Percentiles rank a stretch among this genome's conserved stretches.
phyloP scores from a whole-genome alignment of 2,329 filamentous ascomycete species.

The Fusarium multiceps region DNA sequence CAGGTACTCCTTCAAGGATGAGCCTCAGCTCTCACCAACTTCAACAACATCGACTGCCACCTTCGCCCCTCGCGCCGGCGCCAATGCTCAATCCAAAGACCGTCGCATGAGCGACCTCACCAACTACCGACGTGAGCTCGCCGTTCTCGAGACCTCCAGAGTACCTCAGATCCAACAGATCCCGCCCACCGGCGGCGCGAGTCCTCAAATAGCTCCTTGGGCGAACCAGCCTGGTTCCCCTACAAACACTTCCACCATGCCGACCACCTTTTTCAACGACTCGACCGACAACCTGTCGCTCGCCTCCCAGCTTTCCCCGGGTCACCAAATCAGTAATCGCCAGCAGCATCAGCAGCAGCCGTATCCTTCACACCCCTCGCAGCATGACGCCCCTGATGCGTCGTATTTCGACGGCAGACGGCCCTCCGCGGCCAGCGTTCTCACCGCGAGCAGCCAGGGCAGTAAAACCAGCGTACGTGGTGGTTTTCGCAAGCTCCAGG shows the following conservation, averaged over 20 bases:
- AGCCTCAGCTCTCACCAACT: slow-evolving; percentile 62
- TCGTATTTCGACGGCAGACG: slow-evolving; percentile 79
- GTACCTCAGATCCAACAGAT: slow-evolving; percentile 67
- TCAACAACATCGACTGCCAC: slow-evolving; percentile 60
- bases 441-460: slow-evolving; percentile 83
- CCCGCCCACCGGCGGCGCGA: slow-evolving; percentile 63
- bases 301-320: slow-evolving; percentile 75
- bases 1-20: slow-evolving; percentile 51
- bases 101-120: slow-evolving; percentile 70
- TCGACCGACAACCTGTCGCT: slow-evolving; percentile 75
- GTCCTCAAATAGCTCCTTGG: slow-evolving; percentile 69
- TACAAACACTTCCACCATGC: slow-evolving; percentile 53
- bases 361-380: slow-evolving; percentile 21
- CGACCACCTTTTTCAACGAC: slow-evolving; percentile 77
- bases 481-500: slow-evolving; percentile 84
- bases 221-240: slow-evolving; percentile 59
- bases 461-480: slow-evolving; percentile 79
- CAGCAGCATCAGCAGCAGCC: slow-evolving; percentile 53
- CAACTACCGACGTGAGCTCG: slow-evolving; percentile 78
- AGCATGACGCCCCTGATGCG: slow-evolving; percentile 70
- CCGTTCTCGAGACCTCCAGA: slow-evolving; percentile 72
- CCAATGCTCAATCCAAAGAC: slow-evolving; percentile 60
- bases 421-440: slow-evolving; percentile 86
- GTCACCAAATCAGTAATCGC: slow-evolving; percentile 61
- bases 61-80: slow-evolving; percentile 56